These are phyloP conservation scores for Aspergillus novofumigatus DNA, from an alignment of 2,329 filamentous ascomycete species.

Conservation along the genomic window DNA sequence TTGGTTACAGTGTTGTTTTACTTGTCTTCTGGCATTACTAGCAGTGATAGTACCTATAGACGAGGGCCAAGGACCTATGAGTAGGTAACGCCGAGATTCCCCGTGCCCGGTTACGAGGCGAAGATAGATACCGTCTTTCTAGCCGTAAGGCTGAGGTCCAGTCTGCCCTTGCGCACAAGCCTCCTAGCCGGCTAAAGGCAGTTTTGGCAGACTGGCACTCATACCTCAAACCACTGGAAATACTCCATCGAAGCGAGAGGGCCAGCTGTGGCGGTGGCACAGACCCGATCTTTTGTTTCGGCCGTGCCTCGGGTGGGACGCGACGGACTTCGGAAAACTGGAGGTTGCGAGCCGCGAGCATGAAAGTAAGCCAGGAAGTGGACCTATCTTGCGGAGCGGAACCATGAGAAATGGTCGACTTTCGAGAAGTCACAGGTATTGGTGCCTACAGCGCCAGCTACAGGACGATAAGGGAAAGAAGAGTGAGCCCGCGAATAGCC, in stretches of 20 bases:
- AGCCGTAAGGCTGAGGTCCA: neutral
- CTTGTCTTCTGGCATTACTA: neutral
- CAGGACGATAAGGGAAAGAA: neutral
- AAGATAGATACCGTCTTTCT: neutral
- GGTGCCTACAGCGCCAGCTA: too few relatives aligned
- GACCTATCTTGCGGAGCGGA: too few relatives aligned
- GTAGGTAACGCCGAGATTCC: neutral
- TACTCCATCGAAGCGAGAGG: neutral
- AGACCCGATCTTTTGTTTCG: neutral
- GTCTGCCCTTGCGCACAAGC: neutral
- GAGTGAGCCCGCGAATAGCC: neutral
- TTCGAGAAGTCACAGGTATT: too few relatives aligned
- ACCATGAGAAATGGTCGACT: too few relatives aligned
- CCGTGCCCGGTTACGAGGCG: neutral
- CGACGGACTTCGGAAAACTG: neutral
- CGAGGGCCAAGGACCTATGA: neutral
- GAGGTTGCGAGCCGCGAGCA: too few relatives aligned
- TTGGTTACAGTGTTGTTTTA: neutral
- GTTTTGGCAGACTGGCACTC: neutral
- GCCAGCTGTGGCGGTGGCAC: neutral
- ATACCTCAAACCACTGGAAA: too few relatives aligned
- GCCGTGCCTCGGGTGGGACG: neutral
- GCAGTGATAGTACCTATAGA: neutral
- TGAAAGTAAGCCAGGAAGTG: neutral
- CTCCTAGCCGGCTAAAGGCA: neutral